Percentiles rank a stretch among this genome's conserved stretches.
Evolutionary conservation across 495 filamentous ascomycete species (phyloP).

Genomic region (Glonium stellatum): DNA sequence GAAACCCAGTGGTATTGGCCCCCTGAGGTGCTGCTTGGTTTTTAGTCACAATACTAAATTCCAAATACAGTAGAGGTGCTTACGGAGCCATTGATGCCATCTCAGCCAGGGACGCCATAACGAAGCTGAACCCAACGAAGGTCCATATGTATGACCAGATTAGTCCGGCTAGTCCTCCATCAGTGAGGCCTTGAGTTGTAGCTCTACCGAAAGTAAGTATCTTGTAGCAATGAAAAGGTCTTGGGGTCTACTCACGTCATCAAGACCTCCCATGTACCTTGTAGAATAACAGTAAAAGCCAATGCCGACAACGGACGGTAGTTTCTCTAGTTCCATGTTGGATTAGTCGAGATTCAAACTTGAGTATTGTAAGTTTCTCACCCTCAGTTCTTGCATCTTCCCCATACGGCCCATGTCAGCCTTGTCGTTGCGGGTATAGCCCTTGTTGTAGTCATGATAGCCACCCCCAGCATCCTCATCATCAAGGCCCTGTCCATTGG

Average conservation of each 20-base stretch:
- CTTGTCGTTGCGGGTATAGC: constrained; percentile 19
- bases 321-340: constrained; percentile 9
- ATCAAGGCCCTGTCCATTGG: neutral
- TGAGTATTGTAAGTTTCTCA: neutral
- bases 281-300: constrained; percentile 26
- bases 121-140: constrained; percentile 33
- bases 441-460: constrained; percentile 18
- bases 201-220: constrained; percentile 1
- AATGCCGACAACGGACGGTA: constrained; percentile 11
- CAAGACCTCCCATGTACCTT: constrained; percentile 27
- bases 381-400: constrained; percentile 30
- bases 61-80: neutral
- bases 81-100: constrained; percentile 39
- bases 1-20: constrained; percentile 35
- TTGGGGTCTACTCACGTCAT: constrained; percentile 1
- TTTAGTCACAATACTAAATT: constrained; percentile 1
- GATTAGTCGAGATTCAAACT: neutral
- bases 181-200: constrained; percentile 26
- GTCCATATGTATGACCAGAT: constrained; percentile 35
- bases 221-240: neutral
- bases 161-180: constrained; percentile 35
- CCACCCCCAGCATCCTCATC: constrained; percentile 13
- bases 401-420: constrained; percentile 38
- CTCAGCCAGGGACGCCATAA: constrained; percentile 33
- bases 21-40: constrained; percentile 15